Percentiles rank a stretch among this genome's conserved stretches.
Evolutionary conservation across 805 yeast species (phyloP).

Genomic region (Dipodascopsis uninucleata): DNA sequence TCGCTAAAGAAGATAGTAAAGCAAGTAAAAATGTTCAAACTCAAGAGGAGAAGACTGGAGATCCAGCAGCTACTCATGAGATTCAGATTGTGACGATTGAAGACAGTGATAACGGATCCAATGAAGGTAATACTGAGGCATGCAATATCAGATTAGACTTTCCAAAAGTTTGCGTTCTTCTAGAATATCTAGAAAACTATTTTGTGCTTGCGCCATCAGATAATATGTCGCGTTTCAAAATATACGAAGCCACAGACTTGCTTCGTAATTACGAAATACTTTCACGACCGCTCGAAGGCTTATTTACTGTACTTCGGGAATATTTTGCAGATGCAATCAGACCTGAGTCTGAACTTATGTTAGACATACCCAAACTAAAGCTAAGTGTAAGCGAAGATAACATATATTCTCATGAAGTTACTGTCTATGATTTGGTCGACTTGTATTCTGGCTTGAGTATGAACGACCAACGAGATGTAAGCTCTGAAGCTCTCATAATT

Average conservation of each 20-base stretch:
- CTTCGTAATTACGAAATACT: slow-evolving; percentile 4
- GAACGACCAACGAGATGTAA: slow-evolving; percentile 9
- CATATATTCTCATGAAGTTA: slow-evolving; percentile 16
- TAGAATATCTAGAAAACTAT: slow-evolving; percentile 1
- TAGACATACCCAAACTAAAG: slow-evolving; percentile 14
- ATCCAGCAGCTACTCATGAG: no score
- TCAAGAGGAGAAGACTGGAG: no score
- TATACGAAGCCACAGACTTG: no score
- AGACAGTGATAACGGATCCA: neutral
- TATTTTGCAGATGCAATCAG: slow-evolving; percentile 7
- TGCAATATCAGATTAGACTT: slow-evolving; percentile 3
- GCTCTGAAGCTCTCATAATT: slow-evolving; percentile 6
- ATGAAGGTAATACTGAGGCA: neutral
- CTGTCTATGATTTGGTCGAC: slow-evolving; percentile 23
- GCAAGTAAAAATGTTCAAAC: no score
- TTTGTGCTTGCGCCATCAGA: slow-evolving; percentile 18
- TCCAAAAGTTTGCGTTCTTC: slow-evolving; percentile 13
- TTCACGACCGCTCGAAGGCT: slow-evolving; percentile 10
- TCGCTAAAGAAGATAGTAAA: no score
- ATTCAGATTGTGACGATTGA: no score
- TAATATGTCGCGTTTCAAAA: no score
- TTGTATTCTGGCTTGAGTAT: slow-evolving; percentile 12
- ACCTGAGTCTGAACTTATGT: slow-evolving; percentile 10
- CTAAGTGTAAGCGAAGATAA: slow-evolving; percentile 22
- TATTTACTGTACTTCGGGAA: slow-evolving; percentile 13